Percentiles rank a stretch among this genome's conserved stretches.
phyloP scores from a whole-genome alignment of 331 rosid species.

The Dryas integrifolia region DNA sequence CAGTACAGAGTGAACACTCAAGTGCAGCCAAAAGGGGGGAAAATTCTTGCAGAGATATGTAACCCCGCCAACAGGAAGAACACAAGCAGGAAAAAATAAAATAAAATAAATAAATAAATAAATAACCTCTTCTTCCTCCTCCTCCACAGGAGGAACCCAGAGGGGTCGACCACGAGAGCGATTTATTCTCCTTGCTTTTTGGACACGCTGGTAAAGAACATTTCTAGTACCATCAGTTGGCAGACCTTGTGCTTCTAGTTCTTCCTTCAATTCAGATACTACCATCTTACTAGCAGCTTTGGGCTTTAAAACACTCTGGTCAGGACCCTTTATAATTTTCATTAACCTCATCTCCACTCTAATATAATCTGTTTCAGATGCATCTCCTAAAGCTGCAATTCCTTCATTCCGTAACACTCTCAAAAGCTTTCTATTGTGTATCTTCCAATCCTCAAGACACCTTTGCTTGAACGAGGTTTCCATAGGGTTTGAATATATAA shows the following conservation, averaged over 20 bases:
- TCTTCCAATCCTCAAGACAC: constrained; percentile 70
- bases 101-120: not conserved
- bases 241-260: constrained; percentile 88
- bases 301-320: constrained; percentile 77
- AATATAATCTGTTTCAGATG: constrained; percentile 72
- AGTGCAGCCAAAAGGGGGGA: not conserved
- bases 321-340: constrained; percentile 84
- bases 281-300: constrained; percentile 98
- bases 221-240: constrained; percentile 95
- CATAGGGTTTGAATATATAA: constrained; percentile 86
- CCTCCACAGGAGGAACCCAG: constrained; percentile 96
- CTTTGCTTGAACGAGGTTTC: constrained; percentile 94
- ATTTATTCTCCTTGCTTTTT: constrained; percentile 95
- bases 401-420: constrained; percentile 73
- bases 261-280: constrained; percentile 87
- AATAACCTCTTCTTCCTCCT: constrained; percentile 90
- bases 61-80: not conserved
- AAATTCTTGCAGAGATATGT: not conserved
- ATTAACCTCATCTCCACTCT: constrained; percentile 73
- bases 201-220: constrained; percentile 98
- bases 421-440: constrained; percentile 65
- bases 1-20: constrained; percentile 9
- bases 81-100: not conserved
- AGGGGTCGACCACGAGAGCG: constrained; percentile 98
- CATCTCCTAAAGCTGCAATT: constrained; percentile 68